Evolutionary conservation across 257 asterid genomes (phyloP).

Genomic region (Marsdenia floribunda): DNA sequence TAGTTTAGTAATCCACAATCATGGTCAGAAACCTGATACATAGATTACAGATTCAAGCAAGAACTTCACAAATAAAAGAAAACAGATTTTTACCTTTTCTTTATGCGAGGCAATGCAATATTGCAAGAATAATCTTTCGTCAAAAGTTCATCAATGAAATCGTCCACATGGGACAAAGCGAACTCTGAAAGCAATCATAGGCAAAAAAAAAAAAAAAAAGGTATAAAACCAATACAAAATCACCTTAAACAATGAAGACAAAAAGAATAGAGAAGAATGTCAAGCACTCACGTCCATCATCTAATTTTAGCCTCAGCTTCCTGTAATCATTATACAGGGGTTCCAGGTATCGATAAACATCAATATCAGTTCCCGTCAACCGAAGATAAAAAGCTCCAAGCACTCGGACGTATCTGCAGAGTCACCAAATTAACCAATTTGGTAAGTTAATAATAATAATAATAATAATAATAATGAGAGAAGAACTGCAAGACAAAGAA

Average conservation of each 20-base stretch:
- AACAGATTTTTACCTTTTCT: slow-evolving; percentile 54
- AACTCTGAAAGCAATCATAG: slow-evolving; percentile 35
- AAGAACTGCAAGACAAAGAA: background rate
- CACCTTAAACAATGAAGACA: background rate
- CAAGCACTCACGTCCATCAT: slow-evolving; percentile 59
- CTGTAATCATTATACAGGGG: slow-evolving; percentile 93
- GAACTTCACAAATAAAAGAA: background rate
- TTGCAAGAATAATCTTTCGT: slow-evolving; percentile 90
- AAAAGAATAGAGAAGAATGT: background rate
- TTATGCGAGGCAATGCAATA: slow-evolving; percentile 79
- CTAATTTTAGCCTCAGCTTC: slow-evolving; percentile 56
- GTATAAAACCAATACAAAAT: slow-evolving; percentile 5
- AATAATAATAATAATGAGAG: background rate
- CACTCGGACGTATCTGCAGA: slow-evolving; percentile 65
- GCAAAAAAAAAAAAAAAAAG: background rate
- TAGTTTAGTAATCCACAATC: background rate
- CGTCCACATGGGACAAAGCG: slow-evolving; percentile 81
- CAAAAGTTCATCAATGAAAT: slow-evolving; percentile 74
- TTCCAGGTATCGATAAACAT: slow-evolving; percentile 81
- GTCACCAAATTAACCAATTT: background rate
- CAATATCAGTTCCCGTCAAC: slow-evolving; percentile 84
- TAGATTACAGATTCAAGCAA: background rate
- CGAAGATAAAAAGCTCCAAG: slow-evolving; percentile 96
- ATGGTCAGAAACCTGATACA: background rate
- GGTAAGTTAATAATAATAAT: background rate